Evolutionary conservation across 2,329 filamentous ascomycete genomes (phyloP), one percentile per base, ranked within the genome.

Genomic region (Neoarthrinium moseri): DNA sequence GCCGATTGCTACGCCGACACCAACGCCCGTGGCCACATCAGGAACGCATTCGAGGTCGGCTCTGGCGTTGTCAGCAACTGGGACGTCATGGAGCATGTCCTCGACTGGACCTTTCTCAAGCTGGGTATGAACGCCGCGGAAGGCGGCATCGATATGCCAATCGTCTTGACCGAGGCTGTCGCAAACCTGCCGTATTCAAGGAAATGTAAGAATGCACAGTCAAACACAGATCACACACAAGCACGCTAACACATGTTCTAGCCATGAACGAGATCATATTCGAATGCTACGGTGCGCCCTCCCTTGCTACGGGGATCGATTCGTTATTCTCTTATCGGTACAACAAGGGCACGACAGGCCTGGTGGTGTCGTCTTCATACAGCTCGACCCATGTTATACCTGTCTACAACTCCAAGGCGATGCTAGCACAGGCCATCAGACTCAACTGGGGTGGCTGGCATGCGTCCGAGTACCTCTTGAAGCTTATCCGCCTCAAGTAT

Each of bases 251-350:
- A 41, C 15, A 22, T 43, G 37, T 17, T 32, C 44, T 47, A 95
- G 90, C 89, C 56, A 97, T 97, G 92, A 95, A 89, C 34, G 94
- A 99, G 63, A 92, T 97, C 45, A 74, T 99, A 10, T 99, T 97
- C 65, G 94, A 99, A 68, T 95, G 91, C 68, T 99, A 99, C 66
- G 82, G 83, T 49, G 91, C 89, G 10, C 92, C 94, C 0, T 92
- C 89, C 2, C 78, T 96, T 21, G 88, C 91, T 15, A 96, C 94
- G 68, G 94, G 94, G 42, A 91, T 99, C 69, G 94, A 99, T 67
- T 95, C 91, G 10, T 80, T 99, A 24, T 99, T 99, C 71, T 95
- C 92, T 17, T 99, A 96, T 72, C 79, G 86, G 51, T 88, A 96
- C 71, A 99, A 99, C 64, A 83, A 87, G 50, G 94, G 94, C 51